A percentile compares a stretch with the other conserved stretches of the same genome.
Evolutionary conservation across 2,329 filamentous ascomycete genomes (phyloP).

Genomic region (Metarhizium guizhouense): DNA sequence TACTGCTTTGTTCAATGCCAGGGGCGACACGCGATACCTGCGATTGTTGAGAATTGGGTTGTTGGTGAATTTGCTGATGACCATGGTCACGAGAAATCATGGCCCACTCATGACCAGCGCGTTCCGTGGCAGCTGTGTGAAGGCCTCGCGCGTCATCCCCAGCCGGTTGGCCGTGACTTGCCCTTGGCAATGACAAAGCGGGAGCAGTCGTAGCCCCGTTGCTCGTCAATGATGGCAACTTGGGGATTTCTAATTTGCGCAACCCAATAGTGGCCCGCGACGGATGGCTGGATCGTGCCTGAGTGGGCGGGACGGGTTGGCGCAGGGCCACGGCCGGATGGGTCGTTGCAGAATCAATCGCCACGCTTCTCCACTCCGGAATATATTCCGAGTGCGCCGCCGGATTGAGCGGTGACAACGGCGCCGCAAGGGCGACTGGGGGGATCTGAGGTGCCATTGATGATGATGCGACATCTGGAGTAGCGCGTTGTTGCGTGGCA

Average conservation of each 20-base stretch:
- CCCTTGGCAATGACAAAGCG: not conserved
- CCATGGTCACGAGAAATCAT: constrained; percentile 18
- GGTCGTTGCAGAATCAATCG: not conserved
- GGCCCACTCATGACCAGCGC: constrained; percentile 20
- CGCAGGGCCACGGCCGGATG: not conserved
- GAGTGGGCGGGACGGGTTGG: constrained; percentile 1
- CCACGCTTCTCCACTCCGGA: not conserved
- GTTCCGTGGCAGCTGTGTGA: not conserved
- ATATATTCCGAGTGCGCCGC: not conserved
- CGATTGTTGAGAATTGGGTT: not conserved
- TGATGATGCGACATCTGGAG: constrained; percentile 4
- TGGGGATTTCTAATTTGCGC: constrained; percentile 9
- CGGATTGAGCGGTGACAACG: constrained; percentile 7
- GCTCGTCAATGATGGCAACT: not conserved
- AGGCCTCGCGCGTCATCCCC: not conserved
- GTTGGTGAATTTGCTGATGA: not conserved
- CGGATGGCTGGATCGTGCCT: not conserved
- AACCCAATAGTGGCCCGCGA: constrained; percentile 8
- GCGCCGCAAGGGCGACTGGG: constrained; percentile 2
- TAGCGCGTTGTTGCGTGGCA: constrained; percentile 7
- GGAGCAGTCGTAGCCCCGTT: not conserved
- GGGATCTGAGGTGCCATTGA: constrained; percentile 4
- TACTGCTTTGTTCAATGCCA: constrained; percentile 2
- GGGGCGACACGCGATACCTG: not conserved
- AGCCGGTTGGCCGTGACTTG: not conserved